Percentiles rank a stretch among this genome's conserved stretches.
Evolutionary conservation across 352 stramenopile genomes (phyloP).

Genomic region (Pseudoperonospora humuli): DNA sequence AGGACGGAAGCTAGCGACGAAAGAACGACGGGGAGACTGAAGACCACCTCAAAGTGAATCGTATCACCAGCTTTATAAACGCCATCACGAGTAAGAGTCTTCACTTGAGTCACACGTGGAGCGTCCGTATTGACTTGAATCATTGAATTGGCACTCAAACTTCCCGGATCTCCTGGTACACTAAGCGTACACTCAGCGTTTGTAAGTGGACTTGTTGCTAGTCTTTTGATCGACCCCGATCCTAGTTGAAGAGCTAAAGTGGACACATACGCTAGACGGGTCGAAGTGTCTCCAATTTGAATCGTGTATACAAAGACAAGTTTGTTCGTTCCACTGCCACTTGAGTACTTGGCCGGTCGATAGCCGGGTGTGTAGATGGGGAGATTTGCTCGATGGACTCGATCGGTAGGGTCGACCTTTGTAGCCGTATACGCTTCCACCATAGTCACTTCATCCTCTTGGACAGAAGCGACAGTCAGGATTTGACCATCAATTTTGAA

Average conservation of each 20-base stretch:
- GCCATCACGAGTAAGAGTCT: conserved; percentile 43
- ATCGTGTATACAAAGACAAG: conserved; percentile 53
- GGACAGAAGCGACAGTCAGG: conserved; percentile 41
- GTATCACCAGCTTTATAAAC: conserved; percentile 47
- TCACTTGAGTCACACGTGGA: conserved; percentile 35
- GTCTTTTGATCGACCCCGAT: conserved; percentile 44
- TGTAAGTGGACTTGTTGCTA: conserved; percentile 43
- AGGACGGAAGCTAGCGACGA: conserved; percentile 26
- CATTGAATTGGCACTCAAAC: conserved; percentile 23
- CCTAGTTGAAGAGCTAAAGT: conserved; percentile 41
- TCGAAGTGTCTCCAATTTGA: conserved; percentile 42
- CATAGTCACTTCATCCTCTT: conserved; percentile 40
- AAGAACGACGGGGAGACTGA: conserved; percentile 45
- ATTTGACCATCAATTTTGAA: conserved; percentile 46
- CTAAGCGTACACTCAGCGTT: conserved; percentile 42
- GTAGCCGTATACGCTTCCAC: conserved; percentile 42
- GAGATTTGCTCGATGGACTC: conserved; percentile 19
- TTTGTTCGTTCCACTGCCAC: conserved; percentile 35
- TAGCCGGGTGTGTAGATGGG: conserved; percentile 42
- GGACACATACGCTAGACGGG: conserved; percentile 41
- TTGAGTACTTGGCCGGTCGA: conserved; percentile 36
- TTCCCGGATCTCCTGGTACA: conserved; percentile 28
- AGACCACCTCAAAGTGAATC: conserved; percentile 40
- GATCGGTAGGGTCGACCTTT: conserved; percentile 25
- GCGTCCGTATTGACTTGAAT: conserved; percentile 49